These are phyloP conservation scores for Pyrus betulifolia DNA, from an alignment of 306 rosid species.

Conservation along the genomic window DNA sequence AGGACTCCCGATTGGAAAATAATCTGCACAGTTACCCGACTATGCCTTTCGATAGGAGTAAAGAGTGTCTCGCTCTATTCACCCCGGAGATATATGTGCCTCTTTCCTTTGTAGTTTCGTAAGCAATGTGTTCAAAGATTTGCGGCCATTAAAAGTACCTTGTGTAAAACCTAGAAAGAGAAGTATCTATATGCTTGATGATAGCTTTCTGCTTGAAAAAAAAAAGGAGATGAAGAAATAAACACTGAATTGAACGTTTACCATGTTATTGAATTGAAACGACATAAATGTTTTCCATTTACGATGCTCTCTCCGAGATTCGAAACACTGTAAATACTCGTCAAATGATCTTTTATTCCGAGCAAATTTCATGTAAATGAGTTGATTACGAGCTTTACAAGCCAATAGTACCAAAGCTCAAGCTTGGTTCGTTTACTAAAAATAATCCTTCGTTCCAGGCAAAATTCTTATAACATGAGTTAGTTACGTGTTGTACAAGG, in stretches of 20 bases:
- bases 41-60: constrained; percentile 19
- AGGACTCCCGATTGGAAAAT: constrained; percentile 20
- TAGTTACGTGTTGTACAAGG: too few species aligned
- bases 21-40: constrained; percentile 22
- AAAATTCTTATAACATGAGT: too few species aligned
- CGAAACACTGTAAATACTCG: not conserved
- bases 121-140: constrained; percentile 3
- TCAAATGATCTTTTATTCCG: too few species aligned
- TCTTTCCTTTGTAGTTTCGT: constrained; percentile 1
- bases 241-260: not conserved
- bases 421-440: too few species aligned
- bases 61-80: constrained; percentile 45
- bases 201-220: constrained; percentile 10
- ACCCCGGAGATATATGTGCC: constrained; percentile 11
- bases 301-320: not conserved
- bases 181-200: constrained; percentile 3
- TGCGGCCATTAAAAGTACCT: constrained; percentile 8
- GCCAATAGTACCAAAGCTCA: not conserved
- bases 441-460: too few species aligned
- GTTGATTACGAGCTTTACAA: not conserved
- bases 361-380: not conserved
- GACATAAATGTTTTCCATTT: not conserved
- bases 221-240: not conserved
- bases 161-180: constrained; percentile 6
- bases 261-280: not conserved